phyloP scores from a whole-genome alignment of 495 filamentous ascomycete species.

The Daldinia concentrica region DNA sequence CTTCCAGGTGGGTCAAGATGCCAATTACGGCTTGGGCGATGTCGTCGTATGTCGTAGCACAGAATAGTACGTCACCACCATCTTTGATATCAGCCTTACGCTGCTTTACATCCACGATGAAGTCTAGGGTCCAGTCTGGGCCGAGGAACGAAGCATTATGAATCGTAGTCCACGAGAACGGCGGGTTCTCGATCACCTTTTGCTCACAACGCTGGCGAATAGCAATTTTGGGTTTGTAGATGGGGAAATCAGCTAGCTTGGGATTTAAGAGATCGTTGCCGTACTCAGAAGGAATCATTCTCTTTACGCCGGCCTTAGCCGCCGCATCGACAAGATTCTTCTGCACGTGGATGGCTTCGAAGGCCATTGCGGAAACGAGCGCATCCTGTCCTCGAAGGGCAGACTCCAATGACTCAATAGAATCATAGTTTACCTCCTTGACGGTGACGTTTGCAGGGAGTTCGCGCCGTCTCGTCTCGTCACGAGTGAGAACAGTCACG shows the following conservation, averaged over 20 bases:
- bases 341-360: conserved; percentile 51
- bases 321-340: conserved; percentile 65
- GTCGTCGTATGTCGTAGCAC: conserved; percentile 38
- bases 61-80: conserved; percentile 40
- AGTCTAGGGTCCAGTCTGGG: conserved; percentile 40
- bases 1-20: conserved; percentile 40
- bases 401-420: conserved; percentile 56
- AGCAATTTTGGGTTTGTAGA: conserved; percentile 52
- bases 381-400: conserved; percentile 64
- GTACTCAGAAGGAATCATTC: conserved; percentile 70
- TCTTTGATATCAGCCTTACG: conserved; percentile 42
- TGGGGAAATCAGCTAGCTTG: conserved; percentile 51
- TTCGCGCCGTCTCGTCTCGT: conserved; percentile 10
- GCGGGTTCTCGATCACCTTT: conserved; percentile 42
- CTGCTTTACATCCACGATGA: conserved; percentile 43
- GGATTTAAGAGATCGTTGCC: conserved; percentile 50
- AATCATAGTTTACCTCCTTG: conserved; percentile 62
- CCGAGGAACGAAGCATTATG: conserved; percentile 55
- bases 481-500: conserved; percentile 37
- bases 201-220: conserved; percentile 53
- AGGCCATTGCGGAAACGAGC: conserved; percentile 59
- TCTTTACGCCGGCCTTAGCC: conserved; percentile 60
- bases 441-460: conserved; percentile 54
- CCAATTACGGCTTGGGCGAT: conserved; percentile 40
- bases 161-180: conserved; percentile 58